Evolutionary conservation across 2,329 filamentous ascomycete genomes (phyloP).

Genomic region (Cytospora chrysosperma): DNA sequence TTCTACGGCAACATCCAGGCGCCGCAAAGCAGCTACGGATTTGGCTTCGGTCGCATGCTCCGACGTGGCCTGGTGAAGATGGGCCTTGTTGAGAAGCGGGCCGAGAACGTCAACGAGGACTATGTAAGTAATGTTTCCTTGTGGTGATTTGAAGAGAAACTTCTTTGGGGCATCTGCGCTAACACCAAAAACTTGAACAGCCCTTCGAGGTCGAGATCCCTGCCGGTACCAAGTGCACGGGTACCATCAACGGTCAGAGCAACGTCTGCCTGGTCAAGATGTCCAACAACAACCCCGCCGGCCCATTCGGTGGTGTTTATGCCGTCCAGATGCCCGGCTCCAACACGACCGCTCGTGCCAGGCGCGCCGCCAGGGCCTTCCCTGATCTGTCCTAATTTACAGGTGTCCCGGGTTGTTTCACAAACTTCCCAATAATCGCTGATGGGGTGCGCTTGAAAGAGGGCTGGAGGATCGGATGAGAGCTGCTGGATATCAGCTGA

Average conservation of each 20-base stretch:
- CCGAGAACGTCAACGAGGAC: slow-evolving; percentile 27
- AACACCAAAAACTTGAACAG: neutral
- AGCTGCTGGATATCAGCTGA: neutral
- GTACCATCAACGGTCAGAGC: slow-evolving; percentile 33
- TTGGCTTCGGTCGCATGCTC: slow-evolving; percentile 16
- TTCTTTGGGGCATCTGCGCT: neutral
- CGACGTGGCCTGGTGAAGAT: slow-evolving; percentile 20
- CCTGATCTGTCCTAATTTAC: neutral
- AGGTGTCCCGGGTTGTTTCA: neutral
- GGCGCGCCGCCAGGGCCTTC: neutral
- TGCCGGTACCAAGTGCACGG: slow-evolving; percentile 37
- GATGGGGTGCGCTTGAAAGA: too few relatives aligned
- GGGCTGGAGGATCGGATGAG: neutral
- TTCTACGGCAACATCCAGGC: slow-evolving; percentile 3
- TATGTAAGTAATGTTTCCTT: slow-evolving; percentile 31
- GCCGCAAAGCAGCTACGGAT: neutral
- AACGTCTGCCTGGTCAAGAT: slow-evolving; percentile 46
- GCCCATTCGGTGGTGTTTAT: slow-evolving; percentile 43
- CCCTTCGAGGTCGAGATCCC: slow-evolving; percentile 11
- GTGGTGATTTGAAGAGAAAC: too few relatives aligned
- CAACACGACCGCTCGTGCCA: neutral
- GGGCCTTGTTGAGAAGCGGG: slow-evolving; percentile 25
- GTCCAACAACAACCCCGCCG: slow-evolving; percentile 40
- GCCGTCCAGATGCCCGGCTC: slow-evolving; percentile 39
- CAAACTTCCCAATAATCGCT: neutral